Evolutionary conservation across 2,329 filamentous ascomycete genomes (phyloP).

Genomic region (Chaetomium globosum): DNA sequence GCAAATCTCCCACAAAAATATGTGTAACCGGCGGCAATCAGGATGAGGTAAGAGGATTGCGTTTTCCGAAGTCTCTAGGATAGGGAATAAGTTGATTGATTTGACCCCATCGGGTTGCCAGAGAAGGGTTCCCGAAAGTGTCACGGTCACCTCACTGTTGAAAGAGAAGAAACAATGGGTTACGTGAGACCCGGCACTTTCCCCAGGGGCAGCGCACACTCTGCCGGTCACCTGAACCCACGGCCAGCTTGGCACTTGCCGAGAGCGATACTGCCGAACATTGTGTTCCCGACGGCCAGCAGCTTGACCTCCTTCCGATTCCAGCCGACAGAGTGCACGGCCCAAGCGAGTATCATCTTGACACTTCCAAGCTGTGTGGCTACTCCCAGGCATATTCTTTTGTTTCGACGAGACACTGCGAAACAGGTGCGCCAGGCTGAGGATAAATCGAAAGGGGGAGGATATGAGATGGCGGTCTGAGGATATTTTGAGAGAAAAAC

Average conservation of each 20-base stretch:
- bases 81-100: not conserved
- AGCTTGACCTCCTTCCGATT: slow-evolving; percentile 15
- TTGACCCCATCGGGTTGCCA: not conserved
- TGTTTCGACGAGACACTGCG: not conserved
- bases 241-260: slow-evolving; percentile 22
- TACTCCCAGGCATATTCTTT: not conserved
- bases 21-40: not conserved
- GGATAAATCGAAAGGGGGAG: not conserved
- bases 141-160: not conserved
- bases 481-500: slow-evolving; percentile 2
- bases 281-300: slow-evolving; percentile 3
- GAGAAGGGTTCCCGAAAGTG: not conserved
- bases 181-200: not conserved
- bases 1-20: not conserved
- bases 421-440: not conserved
- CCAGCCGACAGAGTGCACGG: slow-evolving; percentile 17
- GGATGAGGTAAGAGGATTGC: not conserved
- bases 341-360: not conserved
- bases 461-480: slow-evolving; percentile 11
- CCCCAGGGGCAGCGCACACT: not conserved
- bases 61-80: not conserved
- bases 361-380: not conserved
- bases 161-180: not conserved
- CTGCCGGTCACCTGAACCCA: slow-evolving; percentile 21
- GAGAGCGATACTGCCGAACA: not conserved